phyloP scores from a whole-genome alignment of 2,329 filamentous ascomycete species.

The Parastagonospora avenae region DNA sequence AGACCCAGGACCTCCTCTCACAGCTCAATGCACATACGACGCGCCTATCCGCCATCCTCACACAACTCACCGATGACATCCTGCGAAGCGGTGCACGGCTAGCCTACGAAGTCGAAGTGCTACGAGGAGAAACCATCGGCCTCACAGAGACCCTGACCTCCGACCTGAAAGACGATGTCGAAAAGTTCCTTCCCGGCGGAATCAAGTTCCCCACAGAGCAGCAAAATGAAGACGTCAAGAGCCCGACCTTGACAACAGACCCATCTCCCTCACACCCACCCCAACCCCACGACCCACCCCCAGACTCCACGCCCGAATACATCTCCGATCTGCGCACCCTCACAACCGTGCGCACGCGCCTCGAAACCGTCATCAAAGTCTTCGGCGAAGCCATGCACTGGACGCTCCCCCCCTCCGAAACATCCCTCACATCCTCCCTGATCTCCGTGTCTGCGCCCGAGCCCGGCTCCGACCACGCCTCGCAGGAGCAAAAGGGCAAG shows the following conservation, averaged over 20 bases:
- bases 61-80: constrained; percentile 92
- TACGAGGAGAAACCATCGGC: constrained; percentile 85
- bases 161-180: constrained; percentile 71
- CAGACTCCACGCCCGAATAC: constrained; percentile 51
- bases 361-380: constrained; percentile 86
- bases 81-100: constrained; percentile 84
- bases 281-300: not conserved
- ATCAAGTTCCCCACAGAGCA: constrained; percentile 19
- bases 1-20: constrained; percentile 82
- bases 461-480: constrained; percentile 66
- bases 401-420: constrained; percentile 84
- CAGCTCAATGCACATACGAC: constrained; percentile 89
- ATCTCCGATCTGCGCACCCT: constrained; percentile 82
- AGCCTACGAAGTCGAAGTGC: constrained; percentile 91
- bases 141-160: constrained; percentile 79
- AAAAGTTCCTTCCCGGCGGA: constrained; percentile 68
- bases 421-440: constrained; percentile 82
- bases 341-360: constrained; percentile 77
- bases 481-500: constrained; percentile 84
- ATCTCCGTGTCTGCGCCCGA: constrained; percentile 89
- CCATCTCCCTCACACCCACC: not conserved
- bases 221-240: constrained; percentile 4
- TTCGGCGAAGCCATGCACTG: constrained; percentile 98
- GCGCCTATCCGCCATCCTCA: constrained; percentile 78
- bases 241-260: constrained; percentile 3